Base-by-base conservation (phyloP, 352 stramenopile species). In the Globisporangium nodosum region DNA sequence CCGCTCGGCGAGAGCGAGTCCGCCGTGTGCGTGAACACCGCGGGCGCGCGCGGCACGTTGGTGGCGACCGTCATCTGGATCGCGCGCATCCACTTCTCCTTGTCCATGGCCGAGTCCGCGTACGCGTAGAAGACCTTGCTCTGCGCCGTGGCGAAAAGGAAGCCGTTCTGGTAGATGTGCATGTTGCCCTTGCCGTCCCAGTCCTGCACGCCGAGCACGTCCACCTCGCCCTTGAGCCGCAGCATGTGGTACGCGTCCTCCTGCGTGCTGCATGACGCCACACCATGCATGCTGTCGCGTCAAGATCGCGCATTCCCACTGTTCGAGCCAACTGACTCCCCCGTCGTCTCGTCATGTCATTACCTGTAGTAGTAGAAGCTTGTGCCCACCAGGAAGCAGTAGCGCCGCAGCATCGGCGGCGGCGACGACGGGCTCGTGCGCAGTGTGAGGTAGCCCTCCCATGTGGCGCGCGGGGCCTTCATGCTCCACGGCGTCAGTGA, bases 121-220 rank as follows among this genome's bases (percentile, higher is more conserved):
- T 95, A 95, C 21, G 83, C 83, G 63, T 95, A 95, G 59, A 95
- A 95, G 12, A 95, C 82, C 59, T 95, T 95, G 66, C 83, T 95
- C 66, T 95, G 85, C 33, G 83, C 77, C 51, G 85, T 95, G 15
- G 83, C 85, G 60, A 95, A 95, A 8, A 97, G 62, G 57, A 97
- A 94, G 4, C 88, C 88, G 63, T 92, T 74, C 58, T 88, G 72
- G 63, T 97, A 97, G 56, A 93, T 95, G 76, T 95, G 85, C 80
- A 94, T 94, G 65, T 94, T 94, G 60, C 85, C 88, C 65, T 96
- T 94, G 58, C 88, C 88, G 58, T 97, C 88, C 88, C 88, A 97
- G 56, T 96, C 85, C 65, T 95, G 87, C 18, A 94, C 88, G 18
- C 87, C 88, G 20, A 97, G 64, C 33, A 96, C 85, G 62, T 96